Percentiles rank a stretch among this genome's conserved stretches.
phyloP scores from a whole-genome alignment of 1,139 yeast genomes.

The Hyphopichia buzzinii region DNA sequence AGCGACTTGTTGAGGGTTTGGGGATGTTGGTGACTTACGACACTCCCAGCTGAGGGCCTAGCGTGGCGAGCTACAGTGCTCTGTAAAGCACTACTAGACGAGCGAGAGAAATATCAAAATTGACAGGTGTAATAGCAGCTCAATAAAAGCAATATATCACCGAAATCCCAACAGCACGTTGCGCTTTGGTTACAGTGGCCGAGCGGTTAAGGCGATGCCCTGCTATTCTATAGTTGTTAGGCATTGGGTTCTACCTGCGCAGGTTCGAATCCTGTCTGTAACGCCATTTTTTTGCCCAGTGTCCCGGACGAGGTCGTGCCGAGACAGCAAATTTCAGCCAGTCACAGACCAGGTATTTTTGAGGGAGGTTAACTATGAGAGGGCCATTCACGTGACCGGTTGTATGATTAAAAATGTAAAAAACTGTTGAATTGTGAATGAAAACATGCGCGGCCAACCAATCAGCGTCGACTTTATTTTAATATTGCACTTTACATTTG shows the following conservation, averaged over 20 bases:
- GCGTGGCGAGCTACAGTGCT: no score
- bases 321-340: neutral
- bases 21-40: no score
- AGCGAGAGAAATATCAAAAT: no score
- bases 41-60: no score
- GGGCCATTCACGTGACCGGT: neutral
- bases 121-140: no score
- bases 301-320: neutral
- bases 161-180: no score
- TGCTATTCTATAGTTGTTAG: slow-evolving; percentile 56
- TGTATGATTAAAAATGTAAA: neutral
- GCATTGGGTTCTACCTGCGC: slow-evolving; percentile 85
- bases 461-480: slow-evolving; percentile 3
- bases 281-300: slow-evolving; percentile 45
- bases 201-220: slow-evolving; percentile 91
- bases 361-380: neutral
- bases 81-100: no score
- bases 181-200: slow-evolving; percentile 62
- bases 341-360: neutral
- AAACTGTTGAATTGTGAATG: neutral
- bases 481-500: slow-evolving; percentile 1
- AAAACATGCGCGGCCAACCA: slow-evolving; percentile 1
- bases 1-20: no score
- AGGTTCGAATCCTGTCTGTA: slow-evolving; percentile 90
- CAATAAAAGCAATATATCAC: no score